Conservation (phyloP, 805 yeast genomes). For the Lachancea quebecensis region DNA sequence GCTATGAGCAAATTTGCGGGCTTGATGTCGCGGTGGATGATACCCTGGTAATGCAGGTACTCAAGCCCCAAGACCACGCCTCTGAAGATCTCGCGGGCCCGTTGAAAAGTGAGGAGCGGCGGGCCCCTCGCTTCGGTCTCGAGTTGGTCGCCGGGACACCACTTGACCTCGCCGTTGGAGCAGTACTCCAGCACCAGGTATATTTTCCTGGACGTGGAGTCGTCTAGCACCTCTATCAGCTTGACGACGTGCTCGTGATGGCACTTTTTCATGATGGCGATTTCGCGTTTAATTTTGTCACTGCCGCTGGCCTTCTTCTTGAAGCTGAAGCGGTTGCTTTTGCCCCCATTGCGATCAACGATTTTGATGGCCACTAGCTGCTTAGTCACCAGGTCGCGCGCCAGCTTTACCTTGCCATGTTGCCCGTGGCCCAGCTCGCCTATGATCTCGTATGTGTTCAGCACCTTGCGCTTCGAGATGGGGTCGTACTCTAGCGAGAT, state of each 20-base stretch:
- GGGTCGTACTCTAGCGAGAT: constrained; percentile 88
- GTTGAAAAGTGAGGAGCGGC: constrained; percentile 61
- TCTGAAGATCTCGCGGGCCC: constrained; percentile 66
- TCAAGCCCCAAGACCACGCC: constrained; percentile 86
- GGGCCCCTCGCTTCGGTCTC: constrained; percentile 39
- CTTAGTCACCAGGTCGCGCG: constrained; percentile 56
- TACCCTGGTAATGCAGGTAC: constrained; percentile 82
- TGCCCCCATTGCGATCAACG: constrained; percentile 59
- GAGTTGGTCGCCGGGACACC: constrained; percentile 46
- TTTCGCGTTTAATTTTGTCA: constrained; percentile 73
- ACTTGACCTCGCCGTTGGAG: constrained; percentile 82
- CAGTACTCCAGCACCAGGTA: constrained; percentile 86
- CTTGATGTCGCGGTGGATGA: constrained; percentile 90
- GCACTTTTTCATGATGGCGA: constrained; percentile 89
- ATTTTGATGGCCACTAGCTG: constrained; percentile 88
- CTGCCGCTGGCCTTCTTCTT: constrained; percentile 49
- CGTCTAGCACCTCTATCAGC: constrained; percentile 82
- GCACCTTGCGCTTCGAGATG: constrained; percentile 64
- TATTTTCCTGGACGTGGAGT: constrained; percentile 71
- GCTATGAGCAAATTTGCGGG: constrained; percentile 84
- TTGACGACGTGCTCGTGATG: constrained; percentile 89
- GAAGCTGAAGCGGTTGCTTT: constrained; percentile 28
- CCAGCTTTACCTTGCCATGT: constrained; percentile 96
- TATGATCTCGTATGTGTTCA: constrained; percentile 85
- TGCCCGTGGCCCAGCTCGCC: constrained; percentile 92